These are phyloP conservation scores for Marchantia polymorpha DNA, from an alignment of 225 moss, liverwort and hornwort species.

Conservation along the genomic window DNA sequence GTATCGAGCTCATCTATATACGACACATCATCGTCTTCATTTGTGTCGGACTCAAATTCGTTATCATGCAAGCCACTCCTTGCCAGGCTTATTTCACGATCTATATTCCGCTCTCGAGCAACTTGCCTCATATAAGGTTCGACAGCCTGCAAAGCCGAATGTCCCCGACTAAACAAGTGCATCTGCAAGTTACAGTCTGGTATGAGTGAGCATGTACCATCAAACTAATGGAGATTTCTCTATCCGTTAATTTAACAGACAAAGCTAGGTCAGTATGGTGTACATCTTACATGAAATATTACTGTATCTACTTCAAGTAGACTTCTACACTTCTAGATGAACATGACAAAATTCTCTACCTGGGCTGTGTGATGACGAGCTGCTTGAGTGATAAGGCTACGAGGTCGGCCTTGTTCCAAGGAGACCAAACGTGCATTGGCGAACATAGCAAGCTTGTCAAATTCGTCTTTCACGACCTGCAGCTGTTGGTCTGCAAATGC, in stretches of 20 bases:
- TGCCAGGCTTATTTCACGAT: conserved; percentile 46
- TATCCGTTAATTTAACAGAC: too few relatives aligned
- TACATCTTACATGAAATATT: too few relatives aligned
- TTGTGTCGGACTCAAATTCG: conserved; percentile 46
- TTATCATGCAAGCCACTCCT: conserved; percentile 41
- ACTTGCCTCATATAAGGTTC: conserved; percentile 77
- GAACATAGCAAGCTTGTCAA: conserved; percentile 57
- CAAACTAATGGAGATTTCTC: too few relatives aligned
- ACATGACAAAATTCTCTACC: conserved; percentile 25
- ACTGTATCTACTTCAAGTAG: too few relatives aligned
- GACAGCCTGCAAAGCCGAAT: conserved; percentile 64
- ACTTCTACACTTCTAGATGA: too few relatives aligned
- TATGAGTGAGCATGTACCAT: neutral
- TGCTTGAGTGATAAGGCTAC: conserved; percentile 68
- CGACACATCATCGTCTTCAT: conserved; percentile 49
- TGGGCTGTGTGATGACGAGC: conserved; percentile 78
- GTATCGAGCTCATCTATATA: conserved; percentile 52
- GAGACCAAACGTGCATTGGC: conserved; percentile 57
- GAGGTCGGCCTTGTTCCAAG: conserved; percentile 59
- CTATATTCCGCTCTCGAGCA: conserved; percentile 61
- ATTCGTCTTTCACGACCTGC: conserved; percentile 57
- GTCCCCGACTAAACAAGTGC: conserved; percentile 65
- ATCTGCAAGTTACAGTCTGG: conserved; percentile 39
- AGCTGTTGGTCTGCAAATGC: conserved; percentile 53
- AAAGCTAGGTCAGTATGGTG: too few relatives aligned